Percentiles rank a stretch among this genome's conserved stretches.
Evolutionary conservation across 805 yeast species (phyloP).

Genomic region (Pichia eremophila): DNA sequence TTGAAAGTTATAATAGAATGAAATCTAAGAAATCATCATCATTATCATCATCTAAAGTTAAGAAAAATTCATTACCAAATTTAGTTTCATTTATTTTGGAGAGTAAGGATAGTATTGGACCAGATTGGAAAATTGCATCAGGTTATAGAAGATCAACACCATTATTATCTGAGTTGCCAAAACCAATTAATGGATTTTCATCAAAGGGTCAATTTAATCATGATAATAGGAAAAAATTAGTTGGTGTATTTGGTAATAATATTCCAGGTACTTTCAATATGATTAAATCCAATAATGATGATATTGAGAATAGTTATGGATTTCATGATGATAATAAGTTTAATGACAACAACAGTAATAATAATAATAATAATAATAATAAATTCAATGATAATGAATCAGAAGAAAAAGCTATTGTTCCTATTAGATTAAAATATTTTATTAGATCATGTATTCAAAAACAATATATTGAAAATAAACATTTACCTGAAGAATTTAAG

Average conservation of each 20-base stretch:
- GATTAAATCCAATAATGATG: background rate
- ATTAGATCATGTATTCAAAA: conserved; percentile 48
- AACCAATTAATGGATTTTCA: conserved; percentile 8
- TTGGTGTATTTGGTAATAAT: conserved; percentile 15
- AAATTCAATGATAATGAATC: background rate
- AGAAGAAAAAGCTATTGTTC: conserved; percentile 34
- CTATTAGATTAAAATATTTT: conserved; percentile 43
- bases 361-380: background rate
- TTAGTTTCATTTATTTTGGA: conserved; percentile 27
- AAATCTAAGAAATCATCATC: conserved; percentile 1
- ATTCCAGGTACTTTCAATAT: conserved; percentile 13
- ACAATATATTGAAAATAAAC: conserved; percentile 32
- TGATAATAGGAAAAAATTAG: conserved; percentile 1
- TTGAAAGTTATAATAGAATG: conserved; percentile 15
- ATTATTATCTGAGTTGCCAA: conserved; percentile 27
- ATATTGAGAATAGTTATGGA: background rate
- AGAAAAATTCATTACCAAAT: conserved; percentile 1
- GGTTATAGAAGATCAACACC: conserved; percentile 40
- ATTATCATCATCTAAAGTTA: background rate
- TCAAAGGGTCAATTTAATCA: conserved; percentile 7
- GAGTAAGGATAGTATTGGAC: conserved; percentile 36
- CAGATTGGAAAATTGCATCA: conserved; percentile 40
- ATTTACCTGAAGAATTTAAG: conserved; percentile 10
- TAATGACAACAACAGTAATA: no score
- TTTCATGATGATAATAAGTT: background rate